These are phyloP conservation scores for Cladosporium oxysporum DNA, from an alignment of 2,329 filamentous ascomycete species.

Conservation along the genomic window DNA sequence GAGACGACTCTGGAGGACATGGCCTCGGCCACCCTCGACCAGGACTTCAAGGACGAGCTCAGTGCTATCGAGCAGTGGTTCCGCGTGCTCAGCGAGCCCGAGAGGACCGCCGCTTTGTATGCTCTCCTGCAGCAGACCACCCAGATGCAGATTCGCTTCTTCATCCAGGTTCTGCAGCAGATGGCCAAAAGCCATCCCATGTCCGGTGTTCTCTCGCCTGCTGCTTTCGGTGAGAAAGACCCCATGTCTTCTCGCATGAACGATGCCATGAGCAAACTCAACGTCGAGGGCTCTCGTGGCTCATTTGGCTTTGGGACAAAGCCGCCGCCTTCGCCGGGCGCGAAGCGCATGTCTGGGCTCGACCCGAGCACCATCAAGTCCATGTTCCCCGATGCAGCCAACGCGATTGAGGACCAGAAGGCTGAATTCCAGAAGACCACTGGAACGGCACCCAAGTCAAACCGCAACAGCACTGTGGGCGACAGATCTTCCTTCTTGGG, in stretches of 20 bases:
- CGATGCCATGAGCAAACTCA: conserved; percentile 95
- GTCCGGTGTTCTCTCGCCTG: conserved; percentile 90
- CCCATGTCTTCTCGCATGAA: conserved; percentile 95
- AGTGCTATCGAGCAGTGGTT: conserved; percentile 99
- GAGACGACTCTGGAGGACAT: conserved; percentile 99
- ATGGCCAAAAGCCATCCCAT: conserved; percentile 99
- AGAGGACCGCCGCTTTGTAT: conserved; percentile 92
- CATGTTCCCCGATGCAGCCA: conserved; percentile 98
- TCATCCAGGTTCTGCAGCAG: conserved; percentile 97
- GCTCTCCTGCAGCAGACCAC: conserved; percentile 96
- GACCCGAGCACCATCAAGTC: conserved; percentile 92
- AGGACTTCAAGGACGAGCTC: conserved; percentile 99
- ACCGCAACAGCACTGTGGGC: conserved; percentile 86
- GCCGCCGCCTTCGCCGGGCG: conserved; percentile 72
- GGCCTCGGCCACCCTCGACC: conserved; percentile 96
- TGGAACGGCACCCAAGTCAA: conserved; percentile 83
- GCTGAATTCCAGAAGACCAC: conserved; percentile 96
- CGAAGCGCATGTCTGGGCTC: conserved; percentile 92
- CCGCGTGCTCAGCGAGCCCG: conserved; percentile 91
- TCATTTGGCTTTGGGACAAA: conserved; percentile 69
- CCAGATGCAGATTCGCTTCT: conserved; percentile 98
- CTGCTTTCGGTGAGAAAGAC: conserved; percentile 93
- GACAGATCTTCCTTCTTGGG: conserved; percentile 73
- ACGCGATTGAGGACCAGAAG: conserved; percentile 97
- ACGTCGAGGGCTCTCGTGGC: conserved; percentile 81